Conservation (phyloP, 2,329 filamentous ascomycete genomes). For the Stachybotrys elegans region DNA sequence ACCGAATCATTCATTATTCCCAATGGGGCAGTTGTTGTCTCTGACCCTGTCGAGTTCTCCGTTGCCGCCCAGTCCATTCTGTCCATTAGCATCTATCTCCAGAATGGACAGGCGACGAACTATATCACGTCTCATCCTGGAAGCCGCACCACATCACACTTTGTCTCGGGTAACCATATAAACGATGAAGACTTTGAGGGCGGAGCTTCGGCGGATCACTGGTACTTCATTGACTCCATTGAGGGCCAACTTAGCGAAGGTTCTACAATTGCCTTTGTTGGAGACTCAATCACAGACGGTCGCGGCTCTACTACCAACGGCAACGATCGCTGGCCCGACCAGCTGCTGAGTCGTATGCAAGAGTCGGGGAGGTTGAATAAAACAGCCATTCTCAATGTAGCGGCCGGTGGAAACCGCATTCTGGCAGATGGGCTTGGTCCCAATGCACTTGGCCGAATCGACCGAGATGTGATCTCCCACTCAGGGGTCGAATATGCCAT, state of each 20-base stretch:
- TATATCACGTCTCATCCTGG: conserved; percentile 57
- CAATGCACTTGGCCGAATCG: conserved; percentile 49
- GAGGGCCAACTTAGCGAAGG: conserved; percentile 42
- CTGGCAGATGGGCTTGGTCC: conserved; percentile 56
- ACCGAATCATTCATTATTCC: conserved; percentile 43
- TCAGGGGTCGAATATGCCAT: conserved; percentile 49
- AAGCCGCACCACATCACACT: conserved; percentile 52
- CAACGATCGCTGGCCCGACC: conserved; percentile 46
- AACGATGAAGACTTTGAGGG: conserved; percentile 31
- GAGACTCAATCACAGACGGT: conserved; percentile 65
- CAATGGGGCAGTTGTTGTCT: conserved; percentile 50
- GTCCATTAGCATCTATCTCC: conserved; percentile 53
- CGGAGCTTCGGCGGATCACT: conserved; percentile 32
- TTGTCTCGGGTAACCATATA: conserved; percentile 47
- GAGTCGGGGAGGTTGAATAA: conserved; percentile 25
- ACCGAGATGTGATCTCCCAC: conserved; percentile 56
- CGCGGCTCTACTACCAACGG: conserved; percentile 52
- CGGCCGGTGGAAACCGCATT: conserved; percentile 59
- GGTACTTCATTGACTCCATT: conserved; percentile 56
- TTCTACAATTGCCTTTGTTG: conserved; percentile 49
- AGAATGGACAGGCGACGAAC: conserved; percentile 47
- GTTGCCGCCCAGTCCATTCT: conserved; percentile 43
- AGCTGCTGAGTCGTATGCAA: conserved; percentile 39
- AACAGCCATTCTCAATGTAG: conserved; percentile 53
- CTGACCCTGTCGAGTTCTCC: conserved; percentile 51